phyloP scores from a whole-genome alignment of 2,329 filamentous ascomycete species.

The Stemphylium lycopersici region DNA sequence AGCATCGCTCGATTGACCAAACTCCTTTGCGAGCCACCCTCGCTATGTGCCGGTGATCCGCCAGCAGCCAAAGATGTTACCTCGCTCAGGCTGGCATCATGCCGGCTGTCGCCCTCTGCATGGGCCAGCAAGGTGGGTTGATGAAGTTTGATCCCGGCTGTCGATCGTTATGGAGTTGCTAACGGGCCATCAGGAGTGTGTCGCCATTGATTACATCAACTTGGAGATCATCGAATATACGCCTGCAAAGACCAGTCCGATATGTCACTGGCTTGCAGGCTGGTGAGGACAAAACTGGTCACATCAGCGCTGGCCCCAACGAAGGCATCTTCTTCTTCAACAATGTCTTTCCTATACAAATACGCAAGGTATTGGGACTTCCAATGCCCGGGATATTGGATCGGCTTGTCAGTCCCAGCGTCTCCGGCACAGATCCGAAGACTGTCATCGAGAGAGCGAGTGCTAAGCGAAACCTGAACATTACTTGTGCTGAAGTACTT shows the following conservation, averaged over 20 bases:
- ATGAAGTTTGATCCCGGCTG: conserved; percentile 22
- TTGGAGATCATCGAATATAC: conserved; percentile 1
- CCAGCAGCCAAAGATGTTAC: conserved; percentile 20
- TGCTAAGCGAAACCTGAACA: conserved; percentile 61
- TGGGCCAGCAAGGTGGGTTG: conserved; percentile 30
- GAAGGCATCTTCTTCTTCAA: conserved; percentile 91
- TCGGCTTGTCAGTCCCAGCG: conserved; percentile 57
- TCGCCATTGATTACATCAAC: conserved; percentile 8
- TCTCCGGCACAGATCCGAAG: conserved; percentile 62
- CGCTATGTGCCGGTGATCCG: conserved; percentile 20
- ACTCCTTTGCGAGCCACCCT: neutral
- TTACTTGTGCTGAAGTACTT: conserved; percentile 80
- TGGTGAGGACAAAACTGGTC: conserved; percentile 73
- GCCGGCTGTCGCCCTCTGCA: conserved; percentile 26
- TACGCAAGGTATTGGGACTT: conserved; percentile 67
- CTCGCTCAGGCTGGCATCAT: conserved; percentile 25
- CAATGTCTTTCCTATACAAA: conserved; percentile 83
- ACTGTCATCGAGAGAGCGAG: conserved; percentile 64
- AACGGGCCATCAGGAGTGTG: conserved; percentile 24
- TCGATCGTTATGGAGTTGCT: conserved; percentile 32
- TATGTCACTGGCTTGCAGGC: conserved; percentile 49
- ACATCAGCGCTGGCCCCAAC: conserved; percentile 76
- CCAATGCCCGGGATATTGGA: conserved; percentile 60
- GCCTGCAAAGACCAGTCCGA: conserved; percentile 20
- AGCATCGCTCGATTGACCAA: neutral